Evolutionary conservation across 169 alveolate genomes (phyloP), one percentile per base, ranked within the genome.

Genomic region (Plasmodium vinckei): DNA sequence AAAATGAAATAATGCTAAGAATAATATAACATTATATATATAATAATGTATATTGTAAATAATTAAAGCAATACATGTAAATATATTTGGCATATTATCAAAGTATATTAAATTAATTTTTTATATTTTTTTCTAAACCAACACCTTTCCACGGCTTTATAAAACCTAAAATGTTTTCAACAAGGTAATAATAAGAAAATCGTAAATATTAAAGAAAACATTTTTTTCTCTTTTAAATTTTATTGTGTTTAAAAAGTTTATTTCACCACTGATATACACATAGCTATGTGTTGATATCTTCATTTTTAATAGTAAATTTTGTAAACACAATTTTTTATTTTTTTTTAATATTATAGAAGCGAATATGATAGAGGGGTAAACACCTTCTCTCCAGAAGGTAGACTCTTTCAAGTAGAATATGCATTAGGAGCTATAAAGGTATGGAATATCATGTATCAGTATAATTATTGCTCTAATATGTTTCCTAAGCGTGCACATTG

Each of bases 291-390:
- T 4, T 33, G 42, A 33, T 4, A 33, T 33, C 6, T 5, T 6
- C 4, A 33, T 33, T 2, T 33, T 33, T 33, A 6, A 33, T 33
- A 33, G 42, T 33, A 4, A 33, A 33, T 23, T 23, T 51, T 70
- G 19, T 49, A 27, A 25, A 71, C 17, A 21, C 33, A 53, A 46
- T 44, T 67, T 2, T 1, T 5, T 15, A 61, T 61, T n/a, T 61
- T 70, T 65, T 1, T 54, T n/a, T 39, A 68, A 42, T 33, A 46
- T 25, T 92, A 61, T 84, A 97, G 99, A 95, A 98, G 97, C 87
- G 99, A 99, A 87, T 99, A 99, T 92, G 99, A 99, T 87, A 94
- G 99, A 82, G 99, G 99, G 82, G 99, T 98, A 33, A 98, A 98
- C 82, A 98, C 99, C 72, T 99, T 98, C 93, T 97, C 99, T 51